These are phyloP conservation scores for Didymella lethalis DNA, from an alignment of 2,329 filamentous ascomycete species.

Conservation along the genomic window DNA sequence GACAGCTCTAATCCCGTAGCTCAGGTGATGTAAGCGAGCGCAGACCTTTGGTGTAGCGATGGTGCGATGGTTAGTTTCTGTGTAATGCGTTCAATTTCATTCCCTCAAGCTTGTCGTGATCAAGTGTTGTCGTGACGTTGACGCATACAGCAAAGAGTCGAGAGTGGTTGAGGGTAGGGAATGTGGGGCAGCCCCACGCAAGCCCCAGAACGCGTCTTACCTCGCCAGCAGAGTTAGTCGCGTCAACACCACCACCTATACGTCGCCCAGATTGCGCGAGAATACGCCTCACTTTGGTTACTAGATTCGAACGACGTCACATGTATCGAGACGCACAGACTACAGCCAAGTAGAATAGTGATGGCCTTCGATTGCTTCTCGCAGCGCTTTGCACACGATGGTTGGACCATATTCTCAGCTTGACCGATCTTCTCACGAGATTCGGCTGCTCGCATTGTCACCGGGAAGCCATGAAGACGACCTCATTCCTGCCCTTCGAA, in stretches of 20 bases:
- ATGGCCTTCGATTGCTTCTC: background rate
- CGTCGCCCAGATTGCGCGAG: background rate
- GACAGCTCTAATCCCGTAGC: too few species aligned
- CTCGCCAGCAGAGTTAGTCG: background rate
- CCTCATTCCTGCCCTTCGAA: constrained; percentile 3
- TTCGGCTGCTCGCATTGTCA: constrained; percentile 12
- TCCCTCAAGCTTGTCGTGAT: too few species aligned
- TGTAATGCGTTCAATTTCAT: too few species aligned
- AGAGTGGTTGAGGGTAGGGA: background rate
- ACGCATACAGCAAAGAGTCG: background rate
- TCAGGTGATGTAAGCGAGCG: too few species aligned
- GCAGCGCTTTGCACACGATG: constrained; percentile 1
- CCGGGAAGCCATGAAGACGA: constrained; percentile 10
- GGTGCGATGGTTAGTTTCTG: too few species aligned
- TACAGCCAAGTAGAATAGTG: background rate
- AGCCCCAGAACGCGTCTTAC: background rate
- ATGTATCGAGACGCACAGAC: background rate
- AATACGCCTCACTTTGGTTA: background rate
- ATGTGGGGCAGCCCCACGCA: constrained; percentile 4
- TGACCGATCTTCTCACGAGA: background rate
- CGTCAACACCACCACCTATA: background rate
- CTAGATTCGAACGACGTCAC: background rate
- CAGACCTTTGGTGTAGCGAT: too few species aligned
- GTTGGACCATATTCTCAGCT: background rate
- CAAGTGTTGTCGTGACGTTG: background rate